These are phyloP conservation scores for Pichia sp. DNA, from an alignment of 1,139 yeast species.

Conservation along the genomic window DNA sequence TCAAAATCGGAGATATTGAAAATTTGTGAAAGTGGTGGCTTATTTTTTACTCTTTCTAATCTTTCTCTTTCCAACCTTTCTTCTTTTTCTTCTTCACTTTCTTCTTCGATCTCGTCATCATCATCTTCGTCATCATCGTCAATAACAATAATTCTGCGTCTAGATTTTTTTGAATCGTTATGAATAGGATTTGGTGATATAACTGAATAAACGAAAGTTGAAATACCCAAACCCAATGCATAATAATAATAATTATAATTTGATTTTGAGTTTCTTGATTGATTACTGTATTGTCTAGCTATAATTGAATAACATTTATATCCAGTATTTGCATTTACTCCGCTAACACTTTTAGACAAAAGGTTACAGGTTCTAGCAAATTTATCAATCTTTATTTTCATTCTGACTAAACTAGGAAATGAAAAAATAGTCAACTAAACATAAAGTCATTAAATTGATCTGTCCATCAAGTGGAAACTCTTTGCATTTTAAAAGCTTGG, in stretches of 20 bases:
- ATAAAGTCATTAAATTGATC: too few relatives aligned
- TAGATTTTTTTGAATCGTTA: constrained; percentile 20
- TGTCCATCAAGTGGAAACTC: too few relatives aligned
- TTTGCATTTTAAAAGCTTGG: too few relatives aligned
- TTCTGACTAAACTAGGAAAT: too few relatives aligned
- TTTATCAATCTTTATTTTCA: too few relatives aligned
- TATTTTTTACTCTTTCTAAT: constrained; percentile 22
- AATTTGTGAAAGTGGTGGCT: constrained; percentile 31
- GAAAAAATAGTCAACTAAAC: too few relatives aligned
- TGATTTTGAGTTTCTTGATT: too few relatives aligned
- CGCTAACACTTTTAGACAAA: too few relatives aligned
- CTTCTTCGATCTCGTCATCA: constrained; percentile 24
- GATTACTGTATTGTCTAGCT: too few relatives aligned
- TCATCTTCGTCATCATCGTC: constrained; percentile 23
- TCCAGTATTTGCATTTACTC: too few relatives aligned
- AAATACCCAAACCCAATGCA: not conserved
- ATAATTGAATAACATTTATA: too few relatives aligned
- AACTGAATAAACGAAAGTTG: not conserved
- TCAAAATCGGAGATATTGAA: constrained; percentile 35
- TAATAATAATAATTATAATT: not conserved
- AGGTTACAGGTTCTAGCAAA: too few relatives aligned
- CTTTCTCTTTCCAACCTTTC: constrained; percentile 23
- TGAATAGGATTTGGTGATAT: constrained; percentile 1
- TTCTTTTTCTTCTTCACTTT: constrained; percentile 23
- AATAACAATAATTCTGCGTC: constrained; percentile 19